Base-by-base conservation (phyloP, 1,284 basidiomycete species). In the Ustilago xerochloae region DNA sequence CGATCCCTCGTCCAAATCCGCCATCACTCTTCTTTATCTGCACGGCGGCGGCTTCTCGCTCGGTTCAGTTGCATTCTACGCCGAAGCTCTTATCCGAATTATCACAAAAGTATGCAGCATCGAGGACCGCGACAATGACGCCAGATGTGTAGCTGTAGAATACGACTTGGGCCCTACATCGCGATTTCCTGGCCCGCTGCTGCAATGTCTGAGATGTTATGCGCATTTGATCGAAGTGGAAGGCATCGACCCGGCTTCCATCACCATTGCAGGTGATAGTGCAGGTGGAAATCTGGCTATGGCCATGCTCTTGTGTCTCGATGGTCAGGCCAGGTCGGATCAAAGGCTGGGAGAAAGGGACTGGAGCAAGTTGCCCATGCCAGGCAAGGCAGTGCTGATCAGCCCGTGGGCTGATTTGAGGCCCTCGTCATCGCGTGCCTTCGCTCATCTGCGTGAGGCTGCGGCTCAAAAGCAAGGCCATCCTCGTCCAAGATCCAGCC, bases 11-110 rank as follows among this genome's bases (percentile, higher is more conserved):
- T 66, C 73, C 29, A 39, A 58, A 16, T 55, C 60, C 3, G 76
- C 79, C 6, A 71, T 78, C 3, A 82, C 80, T 2, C 61, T 84
- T 16, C 66, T 80, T 22, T 83, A 81, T 45, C 67, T 84, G 15
- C 82, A 84, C 49, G 82, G 82, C 28, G 82, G 82, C 26, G 82
- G 82, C 24, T 84, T 84, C 66, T 78, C 79, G 10, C 72, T 82
- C 13, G 82, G 81, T 58, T 80, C 78, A 28, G 81, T 83, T 20
- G 82, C 82, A 8, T 80, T 84, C 47, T 84, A 84, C 54, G 78
- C 81, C 24, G 82, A 84, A 49, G 77, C 81, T 0, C 78, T 84
- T 16, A 70, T 84, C 22, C 77, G 81, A 22, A 63, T 82, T 51
- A 67, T 83, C 35, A 73, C 66, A n/a, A 78, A 80, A 33, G 69